Percentiles rank a stretch among this genome's conserved stretches.
Conservation (phyloP, 768 basidiomycete genomes). For the Suillus paluster region DNA sequence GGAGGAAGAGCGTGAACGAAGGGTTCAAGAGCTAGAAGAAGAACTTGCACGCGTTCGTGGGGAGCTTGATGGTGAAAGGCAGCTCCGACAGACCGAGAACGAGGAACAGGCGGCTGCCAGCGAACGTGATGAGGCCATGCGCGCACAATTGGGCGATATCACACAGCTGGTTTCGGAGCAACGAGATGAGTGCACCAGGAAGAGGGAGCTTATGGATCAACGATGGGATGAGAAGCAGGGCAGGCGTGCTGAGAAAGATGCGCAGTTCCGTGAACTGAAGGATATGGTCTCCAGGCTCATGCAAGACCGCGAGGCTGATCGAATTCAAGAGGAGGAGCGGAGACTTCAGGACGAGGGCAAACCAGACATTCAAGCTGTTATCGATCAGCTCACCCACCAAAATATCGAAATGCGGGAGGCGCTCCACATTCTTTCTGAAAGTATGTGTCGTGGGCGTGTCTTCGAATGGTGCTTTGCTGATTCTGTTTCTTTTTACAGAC, state of each 20-base stretch:
- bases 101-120: slow-evolving; percentile 64
- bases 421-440: slow-evolving; percentile 57
- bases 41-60: slow-evolving; percentile 59
- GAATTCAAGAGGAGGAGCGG: slow-evolving; percentile 54
- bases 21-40: slow-evolving; percentile 64
- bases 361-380: slow-evolving; percentile 67
- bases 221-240: slow-evolving; percentile 66
- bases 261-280: slow-evolving; percentile 56
- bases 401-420: slow-evolving; percentile 63
- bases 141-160: slow-evolving; percentile 68
- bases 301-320: slow-evolving; percentile 58
- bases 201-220: slow-evolving; percentile 62
- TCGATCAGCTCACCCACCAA: slow-evolving; percentile 62
- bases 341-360: slow-evolving; percentile 54
- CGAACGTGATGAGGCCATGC: slow-evolving; percentile 64
- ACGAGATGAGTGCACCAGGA: slow-evolving; percentile 58
- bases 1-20: slow-evolving; percentile 54
- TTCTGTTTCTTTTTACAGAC: slow-evolving; percentile 40
- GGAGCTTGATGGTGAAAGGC: slow-evolving; percentile 68
- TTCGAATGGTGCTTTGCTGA: neutral
- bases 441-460: slow-evolving; percentile 44
- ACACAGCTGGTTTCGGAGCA: slow-evolving; percentile 76
- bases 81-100: slow-evolving; percentile 57
- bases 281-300: slow-evolving; percentile 65
- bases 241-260: slow-evolving; percentile 63